A percentile compares a stretch with the other conserved stretches of the same genome.
These are phyloP conservation scores for Talaromyces nanjingensis DNA, from an alignment of 495 filamentous ascomycete genomes.

Conservation along the genomic window DNA sequence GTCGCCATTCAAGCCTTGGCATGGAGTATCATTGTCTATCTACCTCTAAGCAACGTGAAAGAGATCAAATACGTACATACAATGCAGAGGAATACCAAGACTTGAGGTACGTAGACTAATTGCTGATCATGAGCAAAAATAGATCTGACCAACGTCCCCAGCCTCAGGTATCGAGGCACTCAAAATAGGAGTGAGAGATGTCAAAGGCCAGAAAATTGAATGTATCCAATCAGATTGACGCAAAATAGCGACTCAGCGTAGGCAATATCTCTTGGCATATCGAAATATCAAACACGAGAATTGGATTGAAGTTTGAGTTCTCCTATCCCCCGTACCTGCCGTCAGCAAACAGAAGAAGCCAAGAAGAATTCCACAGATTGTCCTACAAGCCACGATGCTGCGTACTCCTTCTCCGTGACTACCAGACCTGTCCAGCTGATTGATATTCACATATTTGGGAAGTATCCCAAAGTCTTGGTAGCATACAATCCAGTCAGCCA, in stretches of 20 bases:
- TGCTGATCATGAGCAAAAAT: background rate
- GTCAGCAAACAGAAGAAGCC: background rate
- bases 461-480: conserved; percentile 1
- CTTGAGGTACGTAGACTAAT: background rate
- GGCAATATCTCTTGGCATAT: background rate
- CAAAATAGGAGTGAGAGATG: background rate
- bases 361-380: background rate
- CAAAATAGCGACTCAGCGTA: background rate
- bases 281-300: background rate
- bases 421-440: background rate
- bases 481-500: background rate
- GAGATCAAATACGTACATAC: background rate
- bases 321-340: too few species aligned
- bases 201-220: background rate
- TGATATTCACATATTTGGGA: background rate
- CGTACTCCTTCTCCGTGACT: background rate
- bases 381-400: background rate
- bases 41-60: background rate
- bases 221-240: background rate
- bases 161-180: background rate
- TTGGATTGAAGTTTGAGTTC: too few species aligned
- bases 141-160: background rate
- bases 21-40: background rate
- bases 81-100: background rate
- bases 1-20: background rate